Percentiles rank a stretch among this genome's conserved stretches.
These are phyloP conservation scores for Iris pallida DNA, from an alignment of 116 monocot genomes.

Conservation along the genomic window DNA sequence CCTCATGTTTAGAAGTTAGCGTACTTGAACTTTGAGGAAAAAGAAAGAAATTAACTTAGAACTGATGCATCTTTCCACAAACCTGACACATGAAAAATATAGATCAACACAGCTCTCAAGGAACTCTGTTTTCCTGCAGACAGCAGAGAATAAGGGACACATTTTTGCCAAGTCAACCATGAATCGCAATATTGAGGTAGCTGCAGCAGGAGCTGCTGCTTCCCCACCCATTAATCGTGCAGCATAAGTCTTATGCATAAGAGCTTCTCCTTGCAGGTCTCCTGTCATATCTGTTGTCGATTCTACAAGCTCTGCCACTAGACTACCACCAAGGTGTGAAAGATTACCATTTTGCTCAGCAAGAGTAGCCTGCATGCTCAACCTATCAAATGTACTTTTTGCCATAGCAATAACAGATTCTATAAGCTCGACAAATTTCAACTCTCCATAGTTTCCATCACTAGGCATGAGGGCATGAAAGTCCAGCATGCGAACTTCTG, in stretches of 20 bases:
- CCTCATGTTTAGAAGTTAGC: neutral
- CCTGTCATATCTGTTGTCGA: constrained; percentile 55
- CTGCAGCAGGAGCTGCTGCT: constrained; percentile 84
- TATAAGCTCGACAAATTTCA: constrained; percentile 89
- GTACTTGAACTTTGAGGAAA: neutral
- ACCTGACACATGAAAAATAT: constrained; percentile 98
- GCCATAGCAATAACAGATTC: constrained; percentile 92
- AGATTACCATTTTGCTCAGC: constrained; percentile 72
- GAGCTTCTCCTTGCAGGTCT: constrained; percentile 95
- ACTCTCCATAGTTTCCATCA: constrained; percentile 81
- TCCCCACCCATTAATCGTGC: constrained; percentile 98
- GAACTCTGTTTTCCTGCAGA: constrained; percentile 85
- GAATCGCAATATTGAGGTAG: constrained; percentile 80
- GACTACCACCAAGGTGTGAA: constrained; percentile 58
- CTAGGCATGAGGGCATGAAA: constrained; percentile 91
- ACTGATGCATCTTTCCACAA: constrained; percentile 10
- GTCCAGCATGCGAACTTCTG: constrained; percentile 97
- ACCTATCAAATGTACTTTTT: constrained; percentile 89
- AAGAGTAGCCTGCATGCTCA: constrained; percentile 74
- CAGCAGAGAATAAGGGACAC: constrained; percentile 82
- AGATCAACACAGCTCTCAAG: constrained; percentile 95
- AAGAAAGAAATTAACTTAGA: neutral
- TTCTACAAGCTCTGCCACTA: constrained; percentile 80
- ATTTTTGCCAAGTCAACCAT: constrained; percentile 98
- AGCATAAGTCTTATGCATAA: constrained; percentile 97